phyloP scores from a whole-genome alignment of 2,329 filamentous ascomycete genomes.

The Beauveria sp. region DNA sequence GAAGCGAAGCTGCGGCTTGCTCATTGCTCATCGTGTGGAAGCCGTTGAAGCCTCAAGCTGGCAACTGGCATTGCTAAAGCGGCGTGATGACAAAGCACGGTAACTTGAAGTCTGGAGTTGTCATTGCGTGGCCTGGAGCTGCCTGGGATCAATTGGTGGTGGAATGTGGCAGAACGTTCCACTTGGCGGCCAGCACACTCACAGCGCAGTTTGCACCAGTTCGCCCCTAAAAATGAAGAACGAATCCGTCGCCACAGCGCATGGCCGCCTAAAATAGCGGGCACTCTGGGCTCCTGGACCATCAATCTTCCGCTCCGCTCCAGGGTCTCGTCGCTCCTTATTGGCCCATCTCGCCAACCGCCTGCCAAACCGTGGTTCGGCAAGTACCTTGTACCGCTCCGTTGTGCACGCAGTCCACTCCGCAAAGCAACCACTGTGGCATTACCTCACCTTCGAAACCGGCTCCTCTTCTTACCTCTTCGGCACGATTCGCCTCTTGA shows the following conservation, averaged over 20 bases:
- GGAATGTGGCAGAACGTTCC: constrained; percentile 27
- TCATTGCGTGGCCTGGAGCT: constrained; percentile 13
- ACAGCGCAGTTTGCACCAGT: constrained; percentile 8
- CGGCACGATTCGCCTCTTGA: constrained; percentile 12
- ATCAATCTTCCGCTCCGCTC: constrained; percentile 30
- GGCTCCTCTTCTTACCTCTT: constrained; percentile 10
- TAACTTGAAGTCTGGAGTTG: not conserved
- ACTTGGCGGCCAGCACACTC: constrained; percentile 11
- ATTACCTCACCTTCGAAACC: constrained; percentile 12
- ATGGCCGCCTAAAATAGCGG: constrained; percentile 14
- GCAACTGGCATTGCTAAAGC: not conserved
- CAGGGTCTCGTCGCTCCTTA: constrained; percentile 23
- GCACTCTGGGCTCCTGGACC: constrained; percentile 20
- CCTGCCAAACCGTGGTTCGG: not conserved
- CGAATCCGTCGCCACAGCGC: constrained; percentile 8
- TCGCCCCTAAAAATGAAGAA: not conserved
- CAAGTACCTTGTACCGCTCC: constrained; percentile 10
- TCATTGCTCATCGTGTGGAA: not conserved
- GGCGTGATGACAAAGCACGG: constrained; percentile 3
- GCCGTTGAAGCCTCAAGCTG: not conserved
- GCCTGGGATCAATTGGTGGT: constrained; percentile 11
- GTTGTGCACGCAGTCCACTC: not conserved
- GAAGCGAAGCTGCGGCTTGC: not conserved
- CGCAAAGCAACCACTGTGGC: constrained; percentile 12
- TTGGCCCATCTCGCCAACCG: constrained; percentile 23